These are phyloP conservation scores for Byssochlamys sp. DNA, from an alignment of 2,329 filamentous ascomycete genomes.

Conservation along the genomic window DNA sequence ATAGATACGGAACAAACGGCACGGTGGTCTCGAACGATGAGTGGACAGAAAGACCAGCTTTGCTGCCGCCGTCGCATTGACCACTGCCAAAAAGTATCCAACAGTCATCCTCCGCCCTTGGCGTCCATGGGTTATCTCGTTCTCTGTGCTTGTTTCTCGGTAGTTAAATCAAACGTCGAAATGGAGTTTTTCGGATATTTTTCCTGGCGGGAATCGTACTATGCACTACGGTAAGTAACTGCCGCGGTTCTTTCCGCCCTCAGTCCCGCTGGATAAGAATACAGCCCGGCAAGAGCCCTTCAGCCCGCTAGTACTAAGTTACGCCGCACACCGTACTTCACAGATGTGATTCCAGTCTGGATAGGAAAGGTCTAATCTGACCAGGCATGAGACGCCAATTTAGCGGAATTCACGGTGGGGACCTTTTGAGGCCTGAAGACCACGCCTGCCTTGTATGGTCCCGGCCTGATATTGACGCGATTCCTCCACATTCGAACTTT, in stretches of 20 bases:
- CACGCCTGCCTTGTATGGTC: background rate
- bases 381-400: constrained; percentile 1
- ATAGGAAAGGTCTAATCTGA: background rate
- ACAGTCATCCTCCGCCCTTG: background rate
- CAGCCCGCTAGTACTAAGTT: background rate
- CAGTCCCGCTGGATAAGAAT: background rate
- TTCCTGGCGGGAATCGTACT: background rate
- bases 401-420: background rate
- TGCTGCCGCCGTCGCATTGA: background rate
- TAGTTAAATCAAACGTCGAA: background rate
- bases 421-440: background rate
- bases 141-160: background rate
- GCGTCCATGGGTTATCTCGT: background rate
- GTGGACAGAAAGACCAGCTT: background rate
- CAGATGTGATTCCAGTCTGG: background rate
- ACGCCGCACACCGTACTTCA: background rate
- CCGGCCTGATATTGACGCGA: background rate
- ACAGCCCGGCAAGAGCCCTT: background rate
- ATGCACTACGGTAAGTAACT: no score
- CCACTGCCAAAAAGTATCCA: background rate
- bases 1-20: background rate
- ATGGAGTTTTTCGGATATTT: background rate
- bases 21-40: background rate
- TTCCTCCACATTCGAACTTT: background rate
- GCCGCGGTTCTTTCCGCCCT: background rate